A percentile compares a stretch with the other conserved stretches of the same genome.
phyloP scores from a whole-genome alignment of 139 green algal species.

The Chlamydomonas schloesseri region DNA sequence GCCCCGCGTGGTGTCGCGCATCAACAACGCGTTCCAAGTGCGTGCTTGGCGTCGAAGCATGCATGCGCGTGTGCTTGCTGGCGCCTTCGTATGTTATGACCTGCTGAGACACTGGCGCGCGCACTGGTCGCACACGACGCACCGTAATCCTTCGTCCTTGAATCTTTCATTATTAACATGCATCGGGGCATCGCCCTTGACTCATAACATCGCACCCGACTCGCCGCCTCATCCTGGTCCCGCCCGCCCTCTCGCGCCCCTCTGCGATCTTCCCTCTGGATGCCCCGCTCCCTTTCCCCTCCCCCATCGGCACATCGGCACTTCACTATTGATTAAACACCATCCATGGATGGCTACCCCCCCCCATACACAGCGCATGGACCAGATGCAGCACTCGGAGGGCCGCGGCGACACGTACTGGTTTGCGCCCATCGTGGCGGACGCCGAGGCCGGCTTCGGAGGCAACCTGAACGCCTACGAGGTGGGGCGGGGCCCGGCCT shows the following conservation, averaged over 20 bases:
- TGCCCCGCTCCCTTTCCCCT: background rate
- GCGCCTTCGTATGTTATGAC: too few relatives aligned
- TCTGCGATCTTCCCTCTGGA: background rate
- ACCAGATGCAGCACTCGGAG: slow-evolving; percentile 86
- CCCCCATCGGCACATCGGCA: too few relatives aligned
- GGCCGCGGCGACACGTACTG: slow-evolving; percentile 70
- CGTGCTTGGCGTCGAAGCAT: background rate
- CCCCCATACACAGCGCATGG: slow-evolving; percentile 53
- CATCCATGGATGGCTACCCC: background rate
- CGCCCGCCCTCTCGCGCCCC: background rate
- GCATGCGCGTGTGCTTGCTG: too few relatives aligned
- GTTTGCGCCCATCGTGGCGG: slow-evolving; percentile 89
- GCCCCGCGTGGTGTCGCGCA: slow-evolving; percentile 75
- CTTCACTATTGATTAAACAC: too few relatives aligned
- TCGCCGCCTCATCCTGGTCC: too few relatives aligned
- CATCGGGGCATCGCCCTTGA: too few relatives aligned
- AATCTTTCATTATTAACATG: too few relatives aligned
- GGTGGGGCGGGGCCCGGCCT: slow-evolving; percentile 57
- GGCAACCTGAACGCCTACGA: slow-evolving; percentile 91
- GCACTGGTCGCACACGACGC: too few relatives aligned
- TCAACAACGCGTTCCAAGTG: slow-evolving; percentile 79
- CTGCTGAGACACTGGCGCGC: too few relatives aligned
- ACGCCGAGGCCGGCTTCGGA: slow-evolving; percentile 84
- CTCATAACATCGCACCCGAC: too few relatives aligned
- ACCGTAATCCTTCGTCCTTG: too few relatives aligned